Evolutionary conservation across 2,329 filamentous ascomycete genomes (phyloP).

Genomic region (Sphaceloma murrayae): DNA sequence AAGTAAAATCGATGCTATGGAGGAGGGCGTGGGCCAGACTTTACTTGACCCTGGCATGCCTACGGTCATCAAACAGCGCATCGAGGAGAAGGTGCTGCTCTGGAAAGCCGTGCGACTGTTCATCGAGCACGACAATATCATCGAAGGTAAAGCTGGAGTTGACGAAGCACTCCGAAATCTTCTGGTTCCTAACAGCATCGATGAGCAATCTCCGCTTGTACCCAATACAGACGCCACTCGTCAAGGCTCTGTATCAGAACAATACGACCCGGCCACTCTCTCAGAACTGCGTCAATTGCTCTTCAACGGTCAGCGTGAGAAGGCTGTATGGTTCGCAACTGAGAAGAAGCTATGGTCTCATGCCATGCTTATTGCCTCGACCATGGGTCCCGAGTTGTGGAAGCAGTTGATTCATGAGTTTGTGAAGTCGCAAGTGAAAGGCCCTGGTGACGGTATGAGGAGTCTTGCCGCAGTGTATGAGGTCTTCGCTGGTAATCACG

Average conservation of each 20-base stretch:
- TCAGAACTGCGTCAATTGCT: conserved; percentile 65
- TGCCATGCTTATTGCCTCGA: conserved; percentile 82
- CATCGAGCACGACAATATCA: conserved; percentile 72
- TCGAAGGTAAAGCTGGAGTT: conserved; percentile 64
- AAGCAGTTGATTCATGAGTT: conserved; percentile 94
- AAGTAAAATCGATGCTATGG: conserved; percentile 63
- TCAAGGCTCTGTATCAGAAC: conserved; percentile 44
- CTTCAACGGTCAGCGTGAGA: conserved; percentile 72
- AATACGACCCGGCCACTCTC: conserved; percentile 58
- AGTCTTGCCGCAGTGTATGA: conserved; percentile 87
- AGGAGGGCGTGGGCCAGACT: conserved; percentile 41
- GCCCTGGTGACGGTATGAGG: conserved; percentile 67
- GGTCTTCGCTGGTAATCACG: conserved; percentile 83
- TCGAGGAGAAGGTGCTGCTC: conserved; percentile 69
- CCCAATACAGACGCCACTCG: conserved; percentile 16
- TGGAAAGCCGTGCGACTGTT: conserved; percentile 80
- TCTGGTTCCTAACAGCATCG: conserved; percentile 52
- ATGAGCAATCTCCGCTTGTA: conserved; percentile 27
- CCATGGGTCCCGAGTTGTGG: conserved; percentile 64
- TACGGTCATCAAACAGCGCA: conserved; percentile 57
- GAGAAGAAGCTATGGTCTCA: conserved; percentile 95
- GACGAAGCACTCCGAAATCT: conserved; percentile 67
- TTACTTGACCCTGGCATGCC: conserved; percentile 43
- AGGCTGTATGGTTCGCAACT: conserved; percentile 85
- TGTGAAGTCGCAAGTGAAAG: conserved; percentile 86